Evolutionary conservation across 495 filamentous ascomycete species (phyloP).

Genomic region (Aspergillus homomorphus): DNA sequence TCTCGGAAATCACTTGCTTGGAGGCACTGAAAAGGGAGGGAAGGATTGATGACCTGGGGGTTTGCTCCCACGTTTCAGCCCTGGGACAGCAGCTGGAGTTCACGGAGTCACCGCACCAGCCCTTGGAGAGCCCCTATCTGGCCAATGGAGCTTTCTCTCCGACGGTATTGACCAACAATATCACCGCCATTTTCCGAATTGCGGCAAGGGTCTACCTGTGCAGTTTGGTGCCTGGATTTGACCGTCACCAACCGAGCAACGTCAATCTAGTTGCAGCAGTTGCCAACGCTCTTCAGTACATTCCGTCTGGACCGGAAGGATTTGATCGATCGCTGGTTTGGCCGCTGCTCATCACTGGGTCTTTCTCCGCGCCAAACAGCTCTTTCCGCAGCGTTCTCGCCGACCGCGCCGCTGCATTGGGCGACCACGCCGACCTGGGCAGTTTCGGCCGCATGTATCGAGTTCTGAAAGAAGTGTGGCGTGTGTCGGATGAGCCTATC

Average conservation of each 20-base stretch:
- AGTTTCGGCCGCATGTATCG: constrained; percentile 81
- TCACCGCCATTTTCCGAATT: constrained; percentile 83
- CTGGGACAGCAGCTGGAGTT: constrained; percentile 79
- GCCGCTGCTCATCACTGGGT: constrained; percentile 85
- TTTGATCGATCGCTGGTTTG: constrained; percentile 90
- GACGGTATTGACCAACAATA: constrained; percentile 76
- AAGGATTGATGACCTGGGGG: constrained; percentile 70
- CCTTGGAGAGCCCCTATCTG: constrained; percentile 50
- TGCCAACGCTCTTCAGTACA: constrained; percentile 65
- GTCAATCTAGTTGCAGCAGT: constrained; percentile 71
- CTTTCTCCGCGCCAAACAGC: constrained; percentile 64
- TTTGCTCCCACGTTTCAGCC: constrained; percentile 79
- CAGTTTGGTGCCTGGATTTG: constrained; percentile 85
- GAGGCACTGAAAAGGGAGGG: constrained; percentile 82
- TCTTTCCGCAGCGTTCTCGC: constrained; percentile 72
- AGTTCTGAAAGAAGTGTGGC: constrained; percentile 82
- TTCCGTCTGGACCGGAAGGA: constrained; percentile 75
- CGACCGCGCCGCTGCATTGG: constrained; percentile 66
- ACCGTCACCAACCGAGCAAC: constrained; percentile 65
- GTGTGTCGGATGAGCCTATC: constrained; percentile 57
- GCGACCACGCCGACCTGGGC: constrained; percentile 72
- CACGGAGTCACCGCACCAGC: constrained; percentile 61
- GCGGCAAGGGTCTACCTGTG: constrained; percentile 94
- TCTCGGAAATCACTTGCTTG: constrained; percentile 94
- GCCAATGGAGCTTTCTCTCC: constrained; percentile 73